These are phyloP conservation scores for Suillus alpinus DNA, from an alignment of 768 basidiomycete genomes.

Conservation along the genomic window DNA sequence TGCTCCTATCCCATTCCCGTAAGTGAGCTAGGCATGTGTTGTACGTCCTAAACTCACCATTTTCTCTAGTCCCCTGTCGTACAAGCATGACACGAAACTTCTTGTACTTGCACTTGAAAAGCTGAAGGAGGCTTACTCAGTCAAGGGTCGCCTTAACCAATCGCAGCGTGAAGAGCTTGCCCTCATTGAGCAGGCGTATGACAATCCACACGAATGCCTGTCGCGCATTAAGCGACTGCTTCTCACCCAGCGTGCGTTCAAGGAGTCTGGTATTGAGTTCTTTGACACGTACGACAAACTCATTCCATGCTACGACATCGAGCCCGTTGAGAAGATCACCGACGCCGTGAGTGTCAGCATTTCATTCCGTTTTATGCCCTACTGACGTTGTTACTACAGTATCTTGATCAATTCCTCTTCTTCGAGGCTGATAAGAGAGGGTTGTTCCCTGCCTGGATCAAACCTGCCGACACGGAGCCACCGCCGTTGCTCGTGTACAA, in stretches of 20 bases:
- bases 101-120: conserved; percentile 96
- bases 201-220: conserved; percentile 98
- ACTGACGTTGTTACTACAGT: conserved; percentile 40
- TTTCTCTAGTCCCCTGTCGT: conserved; percentile 74
- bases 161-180: conserved; percentile 98
- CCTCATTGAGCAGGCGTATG: conserved; percentile 97
- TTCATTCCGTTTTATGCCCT: conserved; percentile 6
- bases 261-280: conserved; percentile 95
- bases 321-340: conserved; percentile 99
- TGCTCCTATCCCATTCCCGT: conserved; percentile 98
- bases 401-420: conserved; percentile 97
- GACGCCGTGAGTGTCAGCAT: conserved; percentile 67
- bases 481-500: conserved; percentile 97
- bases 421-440: conserved; percentile 99
- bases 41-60: conserved; percentile 4
- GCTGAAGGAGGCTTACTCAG: conserved; percentile 97
- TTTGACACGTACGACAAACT: conserved; percentile 98
- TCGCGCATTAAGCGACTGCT: conserved; percentile 97
- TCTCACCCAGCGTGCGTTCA: conserved; percentile 97
- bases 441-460: conserved; percentile 98
- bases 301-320: conserved; percentile 98
- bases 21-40: conserved; percentile 24
- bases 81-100: conserved; percentile 98
- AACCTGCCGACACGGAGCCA: conserved; percentile 96
- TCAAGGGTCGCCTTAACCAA: conserved; percentile 96